A percentile compares a stretch with the other conserved stretches of the same genome.
phyloP scores from a whole-genome alignment of 345 rosid species.

The Melaleuca alternifolia region DNA sequence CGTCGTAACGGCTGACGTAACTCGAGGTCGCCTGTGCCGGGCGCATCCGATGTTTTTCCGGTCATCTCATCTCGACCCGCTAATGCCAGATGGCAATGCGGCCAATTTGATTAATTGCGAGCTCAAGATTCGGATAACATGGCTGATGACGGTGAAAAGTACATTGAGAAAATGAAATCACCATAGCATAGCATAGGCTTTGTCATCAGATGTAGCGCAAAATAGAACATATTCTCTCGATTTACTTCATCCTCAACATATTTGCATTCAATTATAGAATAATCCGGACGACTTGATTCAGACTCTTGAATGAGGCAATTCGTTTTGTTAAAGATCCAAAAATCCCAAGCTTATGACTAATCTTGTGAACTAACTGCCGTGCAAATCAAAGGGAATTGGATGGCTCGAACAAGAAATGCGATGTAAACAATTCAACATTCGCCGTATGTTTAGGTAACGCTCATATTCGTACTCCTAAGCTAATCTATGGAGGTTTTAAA shows the following conservation, averaged over 20 bases:
- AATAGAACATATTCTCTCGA: neutral
- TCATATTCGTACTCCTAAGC: neutral
- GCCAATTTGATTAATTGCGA: neutral
- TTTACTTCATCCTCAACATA: fast-evolving
- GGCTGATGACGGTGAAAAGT: neutral
- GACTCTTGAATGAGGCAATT: neutral
- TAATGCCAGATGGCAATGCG: neutral
- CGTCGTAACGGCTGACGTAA: neutral
- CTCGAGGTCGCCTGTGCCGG: neutral
- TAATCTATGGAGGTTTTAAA: neutral
- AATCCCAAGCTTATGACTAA: neutral
- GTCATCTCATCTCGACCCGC: fast-evolving
- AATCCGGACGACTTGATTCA: fast-evolving
- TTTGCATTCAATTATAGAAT: neutral
- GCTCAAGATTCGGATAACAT: neutral
- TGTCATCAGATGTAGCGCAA: neutral
- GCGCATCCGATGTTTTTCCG: neutral
- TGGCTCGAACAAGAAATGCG: neutral
- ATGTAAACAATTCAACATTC: neutral
- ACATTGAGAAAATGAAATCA: neutral
- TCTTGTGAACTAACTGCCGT: neutral
- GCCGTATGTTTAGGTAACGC: too few relatives aligned
- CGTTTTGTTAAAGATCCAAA: neutral
- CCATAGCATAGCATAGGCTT: neutral
- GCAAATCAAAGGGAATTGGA: neutral